Base-by-base conservation (phyloP, 108 stramenopile genomes). In the Pseudonitzschia delicatissima region DNA sequence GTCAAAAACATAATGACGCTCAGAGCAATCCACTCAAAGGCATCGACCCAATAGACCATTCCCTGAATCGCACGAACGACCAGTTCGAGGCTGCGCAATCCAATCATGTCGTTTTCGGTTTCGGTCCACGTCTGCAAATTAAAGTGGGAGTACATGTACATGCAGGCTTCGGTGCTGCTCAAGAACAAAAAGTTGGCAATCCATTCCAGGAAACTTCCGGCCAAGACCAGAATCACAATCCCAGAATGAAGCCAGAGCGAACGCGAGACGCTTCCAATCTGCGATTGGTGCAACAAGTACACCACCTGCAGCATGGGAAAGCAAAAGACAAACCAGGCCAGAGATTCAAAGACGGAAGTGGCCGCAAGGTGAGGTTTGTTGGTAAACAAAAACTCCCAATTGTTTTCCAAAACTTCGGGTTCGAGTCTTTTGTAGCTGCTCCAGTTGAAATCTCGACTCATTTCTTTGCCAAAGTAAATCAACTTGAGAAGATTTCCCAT, bases 61-160 rank as follows among this genome's bases (percentile, higher is more conserved):
- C 74, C 51, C 17, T 33, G 11, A 73, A 73, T 55, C 67, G 79
- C 49, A 27, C 78, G 71, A 45, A 77, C 67, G 39, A 73, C 74
- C 57, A 87, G 74, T 72, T 90, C 89, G 66, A 90, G 45, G 0
- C 70, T 66, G 21, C 84, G 66, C 86, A 86, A 90, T 31, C 89
- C 89, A 23, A 75, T 67, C 1, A 81, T 57, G 60, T 85, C 84
- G 18, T 67, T 27, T 12, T 51, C 25, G 55, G 64, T 62, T 26
- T 27, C 37, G 5, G n/a, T 48, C 89, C 89, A 90, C 52, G 74
- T 62, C 34, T 71, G 61, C 25, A 90, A 45, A 63, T 90, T 86
- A 65, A 84, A 90, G 34, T 77, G 69, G 20, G 55, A 62, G 0
- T 81, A 60, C 23, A 87, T 28, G 84, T 83, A 80, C 27, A 49